Evolutionary conservation across 1,139 yeast species (phyloP).

Genomic region (Debaryomycetaceae sp.): DNA sequence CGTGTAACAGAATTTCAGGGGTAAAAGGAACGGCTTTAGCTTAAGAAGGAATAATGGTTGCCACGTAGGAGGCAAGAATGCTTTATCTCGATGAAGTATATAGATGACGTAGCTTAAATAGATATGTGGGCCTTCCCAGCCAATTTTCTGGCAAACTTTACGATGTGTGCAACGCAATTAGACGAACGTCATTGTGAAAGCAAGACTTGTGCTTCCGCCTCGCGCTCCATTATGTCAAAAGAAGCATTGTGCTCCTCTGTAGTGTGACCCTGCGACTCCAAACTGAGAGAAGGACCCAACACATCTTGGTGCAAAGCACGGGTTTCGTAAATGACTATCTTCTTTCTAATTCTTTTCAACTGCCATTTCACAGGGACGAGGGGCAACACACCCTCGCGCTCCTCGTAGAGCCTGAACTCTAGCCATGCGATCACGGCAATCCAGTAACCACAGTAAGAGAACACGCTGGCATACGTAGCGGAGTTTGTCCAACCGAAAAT

Average conservation of each 20-base stretch:
- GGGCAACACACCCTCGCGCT: slow-evolving; percentile 60
- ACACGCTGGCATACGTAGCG: slow-evolving; percentile 91
- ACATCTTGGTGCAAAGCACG: slow-evolving; percentile 5
- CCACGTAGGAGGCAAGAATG: too few species aligned
- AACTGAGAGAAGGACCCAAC: neutral
- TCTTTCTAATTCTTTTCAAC: slow-evolving; percentile 50
- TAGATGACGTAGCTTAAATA: too few species aligned
- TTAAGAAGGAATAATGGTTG: too few species aligned
- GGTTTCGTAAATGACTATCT: slow-evolving; percentile 27
- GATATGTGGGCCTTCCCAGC: too few species aligned
- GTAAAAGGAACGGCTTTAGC: neutral
- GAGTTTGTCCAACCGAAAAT: slow-evolving; percentile 94
- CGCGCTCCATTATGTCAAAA: slow-evolving; percentile 6
- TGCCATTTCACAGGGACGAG: slow-evolving; percentile 61
- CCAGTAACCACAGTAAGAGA: slow-evolving; percentile 79
- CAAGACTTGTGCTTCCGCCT: slow-evolving; percentile 9
- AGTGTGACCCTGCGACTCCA: slow-evolving; percentile 5
- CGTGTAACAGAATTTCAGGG: slow-evolving; percentile 1
- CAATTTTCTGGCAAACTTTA: too few species aligned
- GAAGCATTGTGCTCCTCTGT: slow-evolving; percentile 10
- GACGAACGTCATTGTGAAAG: slow-evolving; percentile 2
- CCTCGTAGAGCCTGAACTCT: slow-evolving; percentile 52
- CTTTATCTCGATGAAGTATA: too few species aligned
- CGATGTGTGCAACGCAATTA: neutral
- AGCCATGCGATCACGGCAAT: slow-evolving; percentile 52